Percentiles rank a stretch among this genome's conserved stretches.
Evolutionary conservation across 1,139 yeast species (phyloP).

Genomic region (Zygosaccharomyces pseudobailii): DNA sequence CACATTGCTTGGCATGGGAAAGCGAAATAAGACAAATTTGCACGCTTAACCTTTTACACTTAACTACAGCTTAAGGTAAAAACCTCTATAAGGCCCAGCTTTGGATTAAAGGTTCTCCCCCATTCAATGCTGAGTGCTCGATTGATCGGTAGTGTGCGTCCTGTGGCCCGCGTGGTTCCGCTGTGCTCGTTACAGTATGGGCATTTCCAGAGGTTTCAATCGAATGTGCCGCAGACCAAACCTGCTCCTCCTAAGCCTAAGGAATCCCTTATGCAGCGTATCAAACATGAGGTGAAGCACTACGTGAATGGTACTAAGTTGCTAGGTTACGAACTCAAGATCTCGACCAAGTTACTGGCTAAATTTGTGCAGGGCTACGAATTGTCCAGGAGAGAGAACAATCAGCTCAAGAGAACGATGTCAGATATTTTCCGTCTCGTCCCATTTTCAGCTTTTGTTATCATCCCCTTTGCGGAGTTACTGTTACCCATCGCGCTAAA

Average conservation of each 20-base stretch:
- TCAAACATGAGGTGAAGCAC: constrained; percentile 86
- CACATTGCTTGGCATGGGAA: background rate
- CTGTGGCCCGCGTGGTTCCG: constrained; percentile 3
- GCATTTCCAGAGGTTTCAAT: constrained; percentile 3
- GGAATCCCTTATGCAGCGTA: constrained; percentile 66
- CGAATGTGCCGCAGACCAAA: background rate
- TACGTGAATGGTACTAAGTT: constrained; percentile 95
- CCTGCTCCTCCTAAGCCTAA: constrained; percentile 25
- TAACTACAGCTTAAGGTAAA: background rate
- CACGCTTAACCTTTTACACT: background rate
- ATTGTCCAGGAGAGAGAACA: constrained; percentile 81
- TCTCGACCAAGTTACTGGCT: constrained; percentile 74
- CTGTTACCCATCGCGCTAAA: constrained; percentile 84
- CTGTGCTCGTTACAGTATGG: background rate
- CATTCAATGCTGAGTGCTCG: constrained; percentile 1
- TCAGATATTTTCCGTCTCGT: constrained; percentile 82
- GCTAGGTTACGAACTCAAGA: constrained; percentile 82
- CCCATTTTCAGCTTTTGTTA: constrained; percentile 85
- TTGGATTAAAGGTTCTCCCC: background rate
- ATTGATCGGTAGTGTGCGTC: constrained; percentile 1
- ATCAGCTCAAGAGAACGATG: constrained; percentile 83
- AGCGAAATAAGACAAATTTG: constrained; percentile 1
- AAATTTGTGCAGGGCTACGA: constrained; percentile 93
- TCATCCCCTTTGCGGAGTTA: constrained; percentile 92
- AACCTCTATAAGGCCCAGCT: background rate